Evolutionary conservation across 176 grass and related monocot species (phyloP).

Genomic region (Musa acuminata): DNA sequence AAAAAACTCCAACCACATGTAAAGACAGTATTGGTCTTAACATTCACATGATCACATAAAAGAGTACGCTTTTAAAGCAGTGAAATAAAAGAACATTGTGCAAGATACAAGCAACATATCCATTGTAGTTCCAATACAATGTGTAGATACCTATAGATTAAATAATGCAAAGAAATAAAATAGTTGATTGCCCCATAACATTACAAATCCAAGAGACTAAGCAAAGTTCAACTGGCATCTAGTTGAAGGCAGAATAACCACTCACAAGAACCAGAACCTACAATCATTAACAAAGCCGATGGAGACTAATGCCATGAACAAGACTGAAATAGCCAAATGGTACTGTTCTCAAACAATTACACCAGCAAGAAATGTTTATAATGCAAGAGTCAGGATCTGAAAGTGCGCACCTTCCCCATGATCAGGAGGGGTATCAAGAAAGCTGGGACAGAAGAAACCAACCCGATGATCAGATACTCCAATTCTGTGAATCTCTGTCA

Average conservation of each 20-base stretch:
- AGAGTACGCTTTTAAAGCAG: too few species aligned
- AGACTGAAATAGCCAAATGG: background rate
- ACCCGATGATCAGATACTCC: conserved; percentile 72
- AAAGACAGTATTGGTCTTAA: too few species aligned
- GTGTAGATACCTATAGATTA: too few species aligned
- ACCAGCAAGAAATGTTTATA: background rate
- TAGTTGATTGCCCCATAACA: background rate
- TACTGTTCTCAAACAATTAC: background rate
- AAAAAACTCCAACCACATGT: too few species aligned
- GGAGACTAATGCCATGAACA: background rate
- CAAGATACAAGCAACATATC: too few species aligned
- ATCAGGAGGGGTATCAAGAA: conserved; percentile 66
- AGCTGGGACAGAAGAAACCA: conserved; percentile 69
- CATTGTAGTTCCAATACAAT: too few species aligned
- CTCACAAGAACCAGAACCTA: background rate
- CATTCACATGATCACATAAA: too few species aligned
- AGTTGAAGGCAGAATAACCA: background rate
- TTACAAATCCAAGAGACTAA: background rate
- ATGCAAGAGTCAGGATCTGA: background rate
- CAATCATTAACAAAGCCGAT: background rate
- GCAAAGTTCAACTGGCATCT: background rate
- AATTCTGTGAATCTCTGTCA: conserved; percentile 77
- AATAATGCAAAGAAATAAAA: background rate
- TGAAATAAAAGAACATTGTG: too few species aligned
- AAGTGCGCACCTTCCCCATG: conserved; percentile 54